phyloP scores from a whole-genome alignment of 805 yeast species.

The Candida peoriensis region DNA sequence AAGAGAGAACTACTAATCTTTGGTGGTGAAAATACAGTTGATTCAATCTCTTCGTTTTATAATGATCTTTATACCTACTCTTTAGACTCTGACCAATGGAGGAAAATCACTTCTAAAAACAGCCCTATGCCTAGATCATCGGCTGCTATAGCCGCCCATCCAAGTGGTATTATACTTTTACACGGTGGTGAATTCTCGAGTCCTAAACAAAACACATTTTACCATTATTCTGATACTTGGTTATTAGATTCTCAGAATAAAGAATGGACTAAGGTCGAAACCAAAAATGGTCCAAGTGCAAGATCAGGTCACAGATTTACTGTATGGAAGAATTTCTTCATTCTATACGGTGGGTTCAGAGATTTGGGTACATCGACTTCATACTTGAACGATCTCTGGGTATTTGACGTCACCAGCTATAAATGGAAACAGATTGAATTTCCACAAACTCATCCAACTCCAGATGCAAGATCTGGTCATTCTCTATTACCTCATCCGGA shows the following conservation, averaged over 20 bases:
- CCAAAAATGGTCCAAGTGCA: constrained; percentile 70
- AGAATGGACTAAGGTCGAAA: constrained; percentile 87
- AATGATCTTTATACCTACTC: constrained; percentile 76
- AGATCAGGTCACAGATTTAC: constrained; percentile 92
- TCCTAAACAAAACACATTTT: constrained; percentile 92
- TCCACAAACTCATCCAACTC: constrained; percentile 72
- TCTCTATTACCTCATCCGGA: constrained; percentile 74
- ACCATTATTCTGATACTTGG: constrained; percentile 97
- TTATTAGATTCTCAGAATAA: constrained; percentile 74
- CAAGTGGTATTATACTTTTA: constrained; percentile 77
- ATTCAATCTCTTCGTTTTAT: constrained; percentile 57
- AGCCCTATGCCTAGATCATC: constrained; percentile 91
- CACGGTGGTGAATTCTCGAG: constrained; percentile 98
- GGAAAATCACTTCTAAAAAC: constrained; percentile 71
- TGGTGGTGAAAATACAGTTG: constrained; percentile 77
- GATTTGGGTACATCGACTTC: constrained; percentile 83
- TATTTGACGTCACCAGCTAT: constrained; percentile 82
- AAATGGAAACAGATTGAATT: constrained; percentile 90
- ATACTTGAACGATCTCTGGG: constrained; percentile 83
- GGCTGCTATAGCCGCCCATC: constrained; percentile 90
- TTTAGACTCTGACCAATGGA: constrained; percentile 78
- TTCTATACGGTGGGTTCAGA: constrained; percentile 88
- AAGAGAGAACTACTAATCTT: constrained; percentile 75
- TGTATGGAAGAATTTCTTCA: constrained; percentile 84
- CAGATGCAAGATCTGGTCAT: constrained; percentile 94